Evolutionary conservation across 257 asterid species (phyloP).

Genomic region (Salvia splendens): DNA sequence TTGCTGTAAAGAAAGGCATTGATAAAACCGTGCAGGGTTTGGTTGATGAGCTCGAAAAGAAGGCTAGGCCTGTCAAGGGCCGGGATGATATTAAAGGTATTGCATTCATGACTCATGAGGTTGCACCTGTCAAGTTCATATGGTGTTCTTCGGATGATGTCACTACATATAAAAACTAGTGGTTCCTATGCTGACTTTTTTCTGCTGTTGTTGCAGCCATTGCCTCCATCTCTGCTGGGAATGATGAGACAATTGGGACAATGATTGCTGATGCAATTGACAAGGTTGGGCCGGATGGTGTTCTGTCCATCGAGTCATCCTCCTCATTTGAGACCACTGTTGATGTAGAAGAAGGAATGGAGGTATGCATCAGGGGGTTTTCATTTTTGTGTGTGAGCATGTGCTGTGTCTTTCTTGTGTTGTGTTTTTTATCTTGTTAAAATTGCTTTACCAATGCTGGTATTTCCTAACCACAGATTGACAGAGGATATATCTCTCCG

Average conservation of each 20-base stretch:
- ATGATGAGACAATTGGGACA: slow-evolving; percentile 77
- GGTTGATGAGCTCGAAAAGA: slow-evolving; percentile 79
- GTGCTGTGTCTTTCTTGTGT: neutral
- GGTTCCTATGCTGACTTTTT: slow-evolving; percentile 2
- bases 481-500: slow-evolving; percentile 91
- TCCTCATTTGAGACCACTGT: slow-evolving; percentile 95
- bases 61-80: slow-evolving; percentile 91
- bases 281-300: slow-evolving; percentile 99
- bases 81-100: slow-evolving; percentile 91
- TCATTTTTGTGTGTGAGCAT: neutral
- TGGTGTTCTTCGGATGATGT: neutral
- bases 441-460: neutral
- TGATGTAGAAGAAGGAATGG: slow-evolving; percentile 98
- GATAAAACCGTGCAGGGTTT: slow-evolving; percentile 82
- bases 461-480: slow-evolving; percentile 53
- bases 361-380: slow-evolving; percentile 43
- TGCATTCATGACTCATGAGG: neutral
- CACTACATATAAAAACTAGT: neutral
- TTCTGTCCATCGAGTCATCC: slow-evolving; percentile 89
- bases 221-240: slow-evolving; percentile 91
- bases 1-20: slow-evolving; percentile 85
- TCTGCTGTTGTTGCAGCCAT: slow-evolving; percentile 55
- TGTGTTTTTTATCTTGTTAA: neutral
- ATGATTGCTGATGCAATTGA: slow-evolving; percentile 97
- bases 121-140: neutral